These are phyloP conservation scores for Shiraia sp. DNA, from an alignment of 2,329 filamentous ascomycete species.

Conservation along the genomic window DNA sequence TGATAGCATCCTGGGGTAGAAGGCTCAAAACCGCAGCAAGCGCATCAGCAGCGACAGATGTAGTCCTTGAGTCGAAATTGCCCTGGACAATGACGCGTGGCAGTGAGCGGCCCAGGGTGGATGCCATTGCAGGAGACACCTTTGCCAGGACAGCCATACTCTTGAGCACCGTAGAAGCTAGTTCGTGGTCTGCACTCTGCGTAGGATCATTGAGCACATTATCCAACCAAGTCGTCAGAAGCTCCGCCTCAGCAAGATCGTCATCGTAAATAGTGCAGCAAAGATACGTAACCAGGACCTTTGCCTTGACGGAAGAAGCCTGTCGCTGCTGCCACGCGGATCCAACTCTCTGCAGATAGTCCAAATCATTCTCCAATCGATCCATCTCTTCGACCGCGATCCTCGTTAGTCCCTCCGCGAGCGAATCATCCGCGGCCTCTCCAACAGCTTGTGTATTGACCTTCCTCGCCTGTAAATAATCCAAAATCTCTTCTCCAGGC, in stretches of 20 bases:
- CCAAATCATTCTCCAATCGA: constrained; percentile 83
- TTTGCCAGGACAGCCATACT: constrained; percentile 81
- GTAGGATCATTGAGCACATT: constrained; percentile 75
- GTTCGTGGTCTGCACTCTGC: constrained; percentile 78
- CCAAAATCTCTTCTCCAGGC: constrained; percentile 68
- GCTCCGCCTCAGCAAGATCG: constrained; percentile 76
- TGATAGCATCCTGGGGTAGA: constrained; percentile 88
- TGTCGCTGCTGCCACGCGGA: constrained; percentile 85
- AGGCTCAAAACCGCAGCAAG: constrained; percentile 79
- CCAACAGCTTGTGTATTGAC: constrained; percentile 16
- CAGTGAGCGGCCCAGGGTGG: constrained; percentile 75
- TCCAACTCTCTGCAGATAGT: constrained; percentile 79
- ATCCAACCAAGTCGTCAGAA: constrained; percentile 83
- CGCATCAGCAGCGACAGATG: constrained; percentile 79
- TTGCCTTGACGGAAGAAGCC: constrained; percentile 82
- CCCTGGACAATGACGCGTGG: constrained; percentile 88
- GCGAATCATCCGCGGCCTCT: constrained; percentile 32
- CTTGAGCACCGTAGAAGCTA: constrained; percentile 79
- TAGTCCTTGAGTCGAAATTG: constrained; percentile 68
- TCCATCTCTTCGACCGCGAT: constrained; percentile 83
- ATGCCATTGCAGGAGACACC: constrained; percentile 71
- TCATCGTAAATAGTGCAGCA: constrained; percentile 84
- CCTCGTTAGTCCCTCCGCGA: constrained; percentile 64
- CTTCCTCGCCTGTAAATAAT: constrained; percentile 58
- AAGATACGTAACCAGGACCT: constrained; percentile 79